phyloP scores from a whole-genome alignment of 352 stramenopile genomes.

The Pythium chondricola region DNA sequence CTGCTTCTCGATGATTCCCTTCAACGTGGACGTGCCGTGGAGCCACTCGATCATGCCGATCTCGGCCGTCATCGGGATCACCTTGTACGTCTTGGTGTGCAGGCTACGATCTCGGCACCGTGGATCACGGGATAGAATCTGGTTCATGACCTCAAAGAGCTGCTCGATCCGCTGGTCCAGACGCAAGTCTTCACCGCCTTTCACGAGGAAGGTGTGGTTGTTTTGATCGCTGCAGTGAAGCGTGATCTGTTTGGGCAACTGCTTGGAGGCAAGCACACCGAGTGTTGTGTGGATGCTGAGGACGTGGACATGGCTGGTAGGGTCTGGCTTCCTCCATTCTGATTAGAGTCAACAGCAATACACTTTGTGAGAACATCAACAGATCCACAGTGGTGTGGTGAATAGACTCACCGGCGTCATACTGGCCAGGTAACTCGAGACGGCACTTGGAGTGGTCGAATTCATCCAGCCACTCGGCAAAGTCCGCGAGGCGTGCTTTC shows the following conservation, averaged over 20 bases:
- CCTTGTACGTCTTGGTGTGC: slow-evolving; percentile 73
- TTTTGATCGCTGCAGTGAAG: slow-evolving; percentile 79
- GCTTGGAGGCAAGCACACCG: slow-evolving; percentile 78
- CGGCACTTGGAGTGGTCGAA: slow-evolving; percentile 66
- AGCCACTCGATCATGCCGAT: slow-evolving; percentile 86
- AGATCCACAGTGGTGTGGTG: neutral
- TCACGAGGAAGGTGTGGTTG: slow-evolving; percentile 85
- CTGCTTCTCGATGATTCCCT: slow-evolving; percentile 71
- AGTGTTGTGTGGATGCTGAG: slow-evolving; percentile 73
- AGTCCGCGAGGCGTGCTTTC: slow-evolving; percentile 72
- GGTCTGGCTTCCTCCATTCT: slow-evolving; percentile 74
- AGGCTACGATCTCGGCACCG: slow-evolving; percentile 62
- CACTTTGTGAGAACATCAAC: neutral
- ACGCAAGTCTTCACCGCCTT: slow-evolving; percentile 88
- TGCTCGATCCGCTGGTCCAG: slow-evolving; percentile 91
- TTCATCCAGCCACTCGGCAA: slow-evolving; percentile 81
- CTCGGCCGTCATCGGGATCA: slow-evolving; percentile 81
- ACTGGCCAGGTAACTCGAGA: slow-evolving; percentile 79
- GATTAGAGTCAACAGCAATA: neutral
- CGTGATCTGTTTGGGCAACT: slow-evolving; percentile 76
- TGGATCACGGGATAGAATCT: slow-evolving; percentile 62
- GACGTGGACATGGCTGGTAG: slow-evolving; percentile 52
- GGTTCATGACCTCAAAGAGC: slow-evolving; percentile 90
- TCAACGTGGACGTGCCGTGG: slow-evolving; percentile 65
- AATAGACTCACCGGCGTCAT: slow-evolving; percentile 47